Conservation (phyloP, 306 rosid genomes). For the Cyamopsis tetragonoloba region DNA sequence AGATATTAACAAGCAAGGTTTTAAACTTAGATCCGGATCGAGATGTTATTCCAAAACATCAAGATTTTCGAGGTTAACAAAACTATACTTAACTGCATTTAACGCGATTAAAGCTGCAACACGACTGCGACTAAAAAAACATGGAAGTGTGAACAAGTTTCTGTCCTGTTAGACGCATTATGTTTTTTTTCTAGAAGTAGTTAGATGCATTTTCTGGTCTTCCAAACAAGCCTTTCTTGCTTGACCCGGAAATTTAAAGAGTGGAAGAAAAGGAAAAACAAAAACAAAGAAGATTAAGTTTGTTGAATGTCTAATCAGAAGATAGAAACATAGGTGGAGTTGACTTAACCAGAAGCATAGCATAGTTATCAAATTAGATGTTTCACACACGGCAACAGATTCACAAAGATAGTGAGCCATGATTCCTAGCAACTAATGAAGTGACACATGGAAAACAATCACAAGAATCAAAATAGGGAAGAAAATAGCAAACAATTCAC, state of each 20-base stretch:
- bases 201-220: not conserved
- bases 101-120: no score
- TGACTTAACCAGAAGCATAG: conserved; percentile 21
- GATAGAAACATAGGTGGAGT: conserved; percentile 14
- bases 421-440: not conserved
- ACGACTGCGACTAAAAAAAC: no score
- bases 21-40: no score
- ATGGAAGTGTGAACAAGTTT: conserved; percentile 21
- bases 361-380: conserved; percentile 21
- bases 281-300: not conserved
- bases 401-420: not conserved
- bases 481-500: not conserved
- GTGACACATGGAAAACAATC: conserved; percentile 10
- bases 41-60: no score
- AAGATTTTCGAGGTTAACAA: no score
- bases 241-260: conserved; percentile 13
- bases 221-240: conserved; percentile 20
- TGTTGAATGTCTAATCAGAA: conserved; percentile 37
- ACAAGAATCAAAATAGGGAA: not conserved
- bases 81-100: no score
- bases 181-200: not conserved
- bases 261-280: not conserved
- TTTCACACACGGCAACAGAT: conserved; percentile 33
- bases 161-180: not conserved
- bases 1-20: conserved; percentile 7